These are phyloP conservation scores for Coniella vitis DNA, from an alignment of 2,329 filamentous ascomycete genomes.

Conservation along the genomic window DNA sequence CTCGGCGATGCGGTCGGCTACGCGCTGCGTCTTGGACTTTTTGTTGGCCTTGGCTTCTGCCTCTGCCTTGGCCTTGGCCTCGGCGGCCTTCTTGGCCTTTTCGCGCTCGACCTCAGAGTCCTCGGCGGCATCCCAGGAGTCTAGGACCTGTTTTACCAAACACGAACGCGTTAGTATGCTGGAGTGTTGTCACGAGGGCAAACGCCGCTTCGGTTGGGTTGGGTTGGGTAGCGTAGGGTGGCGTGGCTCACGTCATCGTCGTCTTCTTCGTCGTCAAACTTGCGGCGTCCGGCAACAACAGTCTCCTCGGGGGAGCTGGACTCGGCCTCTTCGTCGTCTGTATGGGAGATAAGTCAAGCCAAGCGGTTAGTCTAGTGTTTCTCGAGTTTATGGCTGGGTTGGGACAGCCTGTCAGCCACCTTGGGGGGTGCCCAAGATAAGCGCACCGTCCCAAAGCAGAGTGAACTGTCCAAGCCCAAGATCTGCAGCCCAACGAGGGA, in stretches of 20 bases:
- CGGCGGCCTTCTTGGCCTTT: conserved; percentile 81
- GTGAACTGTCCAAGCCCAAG: too few relatives aligned
- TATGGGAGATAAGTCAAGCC: conserved; percentile 15
- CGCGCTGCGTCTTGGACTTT: conserved; percentile 80
- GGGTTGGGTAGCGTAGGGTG: conserved; percentile 7
- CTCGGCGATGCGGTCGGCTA: conserved; percentile 68
- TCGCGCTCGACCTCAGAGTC: conserved; percentile 96
- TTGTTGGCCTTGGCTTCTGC: conserved; percentile 83
- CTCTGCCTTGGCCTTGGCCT: conserved; percentile 82
- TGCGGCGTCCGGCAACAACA: conserved; percentile 41
- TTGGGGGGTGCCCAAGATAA: too few relatives aligned
- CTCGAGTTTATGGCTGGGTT: not conserved
- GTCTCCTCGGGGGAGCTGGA: conserved; percentile 24
- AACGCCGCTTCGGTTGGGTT: not conserved
- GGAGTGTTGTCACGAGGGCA: conserved; percentile 2
- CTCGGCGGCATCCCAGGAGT: conserved; percentile 94
- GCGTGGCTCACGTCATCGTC: conserved; percentile 63
- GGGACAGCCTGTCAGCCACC: not conserved
- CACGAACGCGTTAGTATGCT: too few relatives aligned
- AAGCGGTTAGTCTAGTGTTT: conserved; percentile 19
- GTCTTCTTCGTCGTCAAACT: conserved; percentile 92
- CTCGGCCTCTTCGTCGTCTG: conserved; percentile 31
- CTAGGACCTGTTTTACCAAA: conserved; percentile 60
- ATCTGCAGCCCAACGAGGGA: not conserved
- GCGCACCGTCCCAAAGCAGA: not conserved